These are phyloP conservation scores for Scenedesmus sp. DNA, from an alignment of 163 green algal species.

Conservation along the genomic window DNA sequence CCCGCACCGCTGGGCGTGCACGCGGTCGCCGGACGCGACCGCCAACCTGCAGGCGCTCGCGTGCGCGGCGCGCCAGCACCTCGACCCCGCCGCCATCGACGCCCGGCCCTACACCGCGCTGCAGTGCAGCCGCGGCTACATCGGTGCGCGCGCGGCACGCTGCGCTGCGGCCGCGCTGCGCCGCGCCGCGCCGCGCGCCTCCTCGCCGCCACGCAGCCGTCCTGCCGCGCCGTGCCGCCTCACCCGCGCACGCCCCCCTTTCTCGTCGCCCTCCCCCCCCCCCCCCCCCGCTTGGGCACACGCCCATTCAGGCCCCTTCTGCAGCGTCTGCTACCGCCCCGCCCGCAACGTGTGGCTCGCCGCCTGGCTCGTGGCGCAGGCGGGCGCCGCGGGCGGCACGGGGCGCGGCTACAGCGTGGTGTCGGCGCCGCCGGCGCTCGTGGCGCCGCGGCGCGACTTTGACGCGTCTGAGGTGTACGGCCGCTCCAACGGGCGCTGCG, in stretches of 20 bases:
- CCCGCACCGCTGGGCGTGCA: constrained; percentile 11
- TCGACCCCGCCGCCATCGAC: not conserved
- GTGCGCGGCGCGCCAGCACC: not conserved
- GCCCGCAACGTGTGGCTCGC: constrained; percentile 12
- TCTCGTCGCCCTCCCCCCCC: too few species aligned
- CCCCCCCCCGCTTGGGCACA: too few species aligned
- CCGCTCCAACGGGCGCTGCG: constrained; percentile 27
- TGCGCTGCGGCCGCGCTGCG: too few species aligned
- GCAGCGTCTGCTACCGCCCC: constrained; percentile 1
- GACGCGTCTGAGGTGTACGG: constrained; percentile 14
- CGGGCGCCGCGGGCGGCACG: too few species aligned
- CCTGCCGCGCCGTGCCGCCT: too few species aligned
- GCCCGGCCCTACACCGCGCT: not conserved
- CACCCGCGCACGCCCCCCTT: too few species aligned
- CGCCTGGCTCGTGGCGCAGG: too few species aligned
- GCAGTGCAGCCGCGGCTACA: constrained; percentile 29
- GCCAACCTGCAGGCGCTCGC: constrained; percentile 10
- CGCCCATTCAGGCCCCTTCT: constrained; percentile 1
- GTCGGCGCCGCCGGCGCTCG: not conserved
- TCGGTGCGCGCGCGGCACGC: too few species aligned
- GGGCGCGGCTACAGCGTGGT: too few species aligned
- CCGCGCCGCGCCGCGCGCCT: too few species aligned
- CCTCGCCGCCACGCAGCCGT: too few species aligned
- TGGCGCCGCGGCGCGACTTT: constrained; percentile 18
- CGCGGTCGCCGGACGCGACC: not conserved